Percentiles rank a stretch among this genome's conserved stretches.
Evolutionary conservation across 176 grass and related monocot species (phyloP).

Genomic region (Cenchrus purpureus): DNA sequence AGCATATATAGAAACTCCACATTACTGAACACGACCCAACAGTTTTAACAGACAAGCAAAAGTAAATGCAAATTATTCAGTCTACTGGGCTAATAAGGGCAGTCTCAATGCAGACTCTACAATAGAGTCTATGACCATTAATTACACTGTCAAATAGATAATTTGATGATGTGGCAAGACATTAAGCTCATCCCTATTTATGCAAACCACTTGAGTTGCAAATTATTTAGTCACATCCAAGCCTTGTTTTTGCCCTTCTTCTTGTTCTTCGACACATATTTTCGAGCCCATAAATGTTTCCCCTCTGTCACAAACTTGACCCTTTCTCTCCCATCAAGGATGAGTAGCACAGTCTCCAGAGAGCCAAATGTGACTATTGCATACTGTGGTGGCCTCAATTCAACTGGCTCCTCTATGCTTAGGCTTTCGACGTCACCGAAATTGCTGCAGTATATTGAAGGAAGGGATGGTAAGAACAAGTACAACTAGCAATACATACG

Average conservation of each 20-base stretch:
- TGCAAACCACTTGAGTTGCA: neutral
- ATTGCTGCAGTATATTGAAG: neutral
- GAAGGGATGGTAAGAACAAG: neutral
- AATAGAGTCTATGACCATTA: no score
- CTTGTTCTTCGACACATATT: neutral
- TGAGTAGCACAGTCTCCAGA: neutral
- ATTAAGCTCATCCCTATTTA: neutral
- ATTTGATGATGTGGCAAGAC: no score
- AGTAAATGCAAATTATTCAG: neutral
- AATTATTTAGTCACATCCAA: neutral
- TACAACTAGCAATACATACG: neutral
- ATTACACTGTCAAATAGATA: no score
- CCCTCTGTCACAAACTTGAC: neutral
- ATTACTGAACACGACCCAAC: neutral
- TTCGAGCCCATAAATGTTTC: constrained; percentile 16
- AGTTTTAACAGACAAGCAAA: neutral
- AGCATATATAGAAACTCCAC: no score
- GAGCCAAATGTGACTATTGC: neutral
- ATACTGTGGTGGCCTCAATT: neutral
- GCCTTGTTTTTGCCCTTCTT: neutral
- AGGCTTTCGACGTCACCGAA: neutral
- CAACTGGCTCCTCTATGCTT: neutral
- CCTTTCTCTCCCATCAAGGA: neutral
- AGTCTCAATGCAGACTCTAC: no score
- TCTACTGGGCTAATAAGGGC: neutral